Evolutionary conservation across 495 filamentous ascomycete genomes (phyloP).

Genomic region (Niebla homalea): DNA sequence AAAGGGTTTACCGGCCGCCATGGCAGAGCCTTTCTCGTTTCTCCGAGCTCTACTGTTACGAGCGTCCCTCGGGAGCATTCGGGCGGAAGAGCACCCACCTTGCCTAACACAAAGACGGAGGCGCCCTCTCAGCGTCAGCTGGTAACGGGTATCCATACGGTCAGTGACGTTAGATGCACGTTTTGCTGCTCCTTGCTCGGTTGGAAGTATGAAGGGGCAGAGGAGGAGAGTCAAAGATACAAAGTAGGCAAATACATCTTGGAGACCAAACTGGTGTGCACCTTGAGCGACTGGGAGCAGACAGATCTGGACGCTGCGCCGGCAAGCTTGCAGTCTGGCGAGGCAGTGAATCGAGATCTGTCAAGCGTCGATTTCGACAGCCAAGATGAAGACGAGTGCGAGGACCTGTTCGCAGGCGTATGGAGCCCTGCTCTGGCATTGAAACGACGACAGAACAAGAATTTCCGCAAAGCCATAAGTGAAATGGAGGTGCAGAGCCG

Average conservation of each 20-base stretch:
- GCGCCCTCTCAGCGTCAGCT: slow-evolving; percentile 56
- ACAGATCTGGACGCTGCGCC: slow-evolving; percentile 9
- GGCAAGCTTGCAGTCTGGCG: slow-evolving; percentile 3
- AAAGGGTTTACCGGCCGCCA: slow-evolving; percentile 93
- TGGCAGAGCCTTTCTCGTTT: slow-evolving; percentile 80
- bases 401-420: slow-evolving; percentile 77
- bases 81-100: slow-evolving; percentile 20
- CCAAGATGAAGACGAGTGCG: slow-evolving; percentile 88
- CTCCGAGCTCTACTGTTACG: slow-evolving; percentile 20
- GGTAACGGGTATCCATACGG: slow-evolving; percentile 62
- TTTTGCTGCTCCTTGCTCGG: slow-evolving; percentile 60
- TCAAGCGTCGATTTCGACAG: slow-evolving; percentile 64
- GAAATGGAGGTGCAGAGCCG: neutral
- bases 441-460: slow-evolving; percentile 47
- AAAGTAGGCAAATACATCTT: slow-evolving; percentile 97
- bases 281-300: slow-evolving; percentile 57
- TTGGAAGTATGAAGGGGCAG: slow-evolving; percentile 88
- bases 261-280: slow-evolving; percentile 62
- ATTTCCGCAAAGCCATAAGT: slow-evolving; percentile 17
- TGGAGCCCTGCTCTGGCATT: slow-evolving; percentile 64
- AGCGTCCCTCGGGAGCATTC: slow-evolving; percentile 23
- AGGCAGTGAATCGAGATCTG: slow-evolving; percentile 1
- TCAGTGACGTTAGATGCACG: slow-evolving; percentile 41
- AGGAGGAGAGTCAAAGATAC: slow-evolving; percentile 69
- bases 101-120: slow-evolving; percentile 47